Evolutionary conservation across 306 rosid genomes (phyloP), one percentile per base, ranked within the genome.

Genomic region (Vigna nakashimae): DNA sequence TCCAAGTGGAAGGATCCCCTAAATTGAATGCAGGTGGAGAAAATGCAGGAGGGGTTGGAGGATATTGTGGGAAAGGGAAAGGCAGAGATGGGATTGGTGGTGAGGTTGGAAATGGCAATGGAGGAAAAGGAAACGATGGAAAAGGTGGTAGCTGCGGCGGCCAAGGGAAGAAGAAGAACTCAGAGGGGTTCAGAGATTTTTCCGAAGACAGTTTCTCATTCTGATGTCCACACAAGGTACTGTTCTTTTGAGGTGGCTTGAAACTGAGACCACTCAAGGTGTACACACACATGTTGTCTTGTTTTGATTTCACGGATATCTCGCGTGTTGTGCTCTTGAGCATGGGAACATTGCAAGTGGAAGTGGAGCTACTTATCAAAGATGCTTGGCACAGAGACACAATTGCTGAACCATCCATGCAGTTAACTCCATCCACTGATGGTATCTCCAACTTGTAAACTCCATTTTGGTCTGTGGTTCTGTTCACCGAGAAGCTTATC

Each of bases 271-370:
- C 87, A 82, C 79, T 88, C 84, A 90, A 72, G 77, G 82, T 88
- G 85, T 86, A 90, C 20, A 87, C 87, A 64, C 95, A 90, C n/a
- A 85, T 83, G 66, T 88, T 87, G 58, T 85, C 89, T 66, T 88
- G 88, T 46, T 82, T 87, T 22, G 91, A 86, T 69, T 90, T 88
- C 67, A 90, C 65, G 20, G 92, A 79, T 36, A 90, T 82, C 75
- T 85, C 84, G 58, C 79, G 69, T 5, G 89, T 53, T 9, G 92
- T 71, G 65, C 81, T 83, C 50, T 59, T 83, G 18, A 83, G 38
- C 58, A 74, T 63, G 43, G 92, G 95, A 45, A 90, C 82, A 68
- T 46, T 88, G 82, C 95, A 90, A 65, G 34, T 64, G 40, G 83
- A 15, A 71, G 89, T 74, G 51, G 89, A 64, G 80, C 72, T 82